phyloP scores from a whole-genome alignment of 164 flowering plant species.

The Magnolia changhungtana region DNA sequence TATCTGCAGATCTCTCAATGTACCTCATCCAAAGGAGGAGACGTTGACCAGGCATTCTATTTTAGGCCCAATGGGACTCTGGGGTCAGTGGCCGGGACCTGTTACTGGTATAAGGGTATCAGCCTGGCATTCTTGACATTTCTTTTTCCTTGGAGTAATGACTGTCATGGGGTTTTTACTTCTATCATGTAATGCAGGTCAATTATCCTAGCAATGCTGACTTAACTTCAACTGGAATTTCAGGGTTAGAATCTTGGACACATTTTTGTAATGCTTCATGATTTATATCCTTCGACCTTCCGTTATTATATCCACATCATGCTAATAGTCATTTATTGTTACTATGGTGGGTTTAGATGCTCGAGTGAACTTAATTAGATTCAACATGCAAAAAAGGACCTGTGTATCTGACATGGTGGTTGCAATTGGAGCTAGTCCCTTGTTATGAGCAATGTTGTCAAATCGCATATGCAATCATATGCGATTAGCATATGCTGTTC shows the following conservation, averaged over 20 bases:
- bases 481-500: no score
- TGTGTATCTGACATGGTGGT: no score
- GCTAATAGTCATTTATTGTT: neutral
- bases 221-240: slow-evolving; percentile 35
- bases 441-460: no score
- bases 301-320: neutral
- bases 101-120: slow-evolving; percentile 63
- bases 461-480: no score
- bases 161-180: slow-evolving; percentile 2
- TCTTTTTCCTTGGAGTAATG: neutral
- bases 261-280: slow-evolving; percentile 1
- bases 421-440: no score
- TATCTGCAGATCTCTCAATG: slow-evolving; percentile 47
- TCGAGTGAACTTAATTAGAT: no score
- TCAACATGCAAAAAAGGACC: no score
- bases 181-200: slow-evolving; percentile 46
- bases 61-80: slow-evolving; percentile 86
- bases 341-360: neutral
- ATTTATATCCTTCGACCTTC: neutral
- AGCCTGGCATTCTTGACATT: slow-evolving; percentile 2
- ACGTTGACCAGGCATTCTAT: slow-evolving; percentile 93
- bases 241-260: slow-evolving; percentile 42
- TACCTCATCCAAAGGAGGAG: slow-evolving; percentile 79
- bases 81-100: slow-evolving; percentile 78
- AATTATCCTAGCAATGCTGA: slow-evolving; percentile 72